A percentile compares a stretch with the other conserved stretches of the same genome.
These are phyloP conservation scores for Pythium pyrilobum DNA, from an alignment of 352 stramenopile species.

Conservation along the genomic window DNA sequence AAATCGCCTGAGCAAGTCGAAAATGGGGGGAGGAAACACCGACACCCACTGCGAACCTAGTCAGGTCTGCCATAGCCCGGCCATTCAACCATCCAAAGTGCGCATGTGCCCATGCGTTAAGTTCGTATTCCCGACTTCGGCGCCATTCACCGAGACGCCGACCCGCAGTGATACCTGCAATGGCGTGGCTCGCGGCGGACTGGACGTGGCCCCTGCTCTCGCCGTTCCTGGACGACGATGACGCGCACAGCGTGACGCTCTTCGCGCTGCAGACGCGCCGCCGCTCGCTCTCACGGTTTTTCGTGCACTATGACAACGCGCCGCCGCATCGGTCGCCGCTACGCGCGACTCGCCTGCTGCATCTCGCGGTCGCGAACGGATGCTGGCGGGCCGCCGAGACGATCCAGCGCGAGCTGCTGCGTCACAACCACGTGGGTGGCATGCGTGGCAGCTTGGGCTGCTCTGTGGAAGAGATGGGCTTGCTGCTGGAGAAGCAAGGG, in stretches of 20 bases:
- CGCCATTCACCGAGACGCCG: background rate
- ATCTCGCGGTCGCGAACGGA: slow-evolving; percentile 2
- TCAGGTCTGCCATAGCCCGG: no score
- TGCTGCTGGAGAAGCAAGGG: background rate
- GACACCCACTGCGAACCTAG: no score
- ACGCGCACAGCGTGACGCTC: background rate
- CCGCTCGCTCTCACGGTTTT: slow-evolving; percentile 9
- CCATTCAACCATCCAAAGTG: no score
- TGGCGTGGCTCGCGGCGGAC: slow-evolving; percentile 6
- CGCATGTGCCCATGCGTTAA: no score
- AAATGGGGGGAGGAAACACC: no score
- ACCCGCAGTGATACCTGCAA: background rate
- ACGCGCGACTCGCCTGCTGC: background rate
- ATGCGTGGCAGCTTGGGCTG: background rate
- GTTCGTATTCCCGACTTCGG: background rate
- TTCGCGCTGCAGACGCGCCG: slow-evolving; percentile 4
- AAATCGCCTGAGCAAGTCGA: no score
- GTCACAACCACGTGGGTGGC: background rate
- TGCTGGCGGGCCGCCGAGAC: slow-evolving; percentile 6
- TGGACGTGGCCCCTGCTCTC: slow-evolving; percentile 12
- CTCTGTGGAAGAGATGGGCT: background rate
- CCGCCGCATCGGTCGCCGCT: background rate
- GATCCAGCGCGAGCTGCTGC: slow-evolving; percentile 3
- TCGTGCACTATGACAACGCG: slow-evolving; percentile 2
- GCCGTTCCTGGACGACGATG: slow-evolving; percentile 5